Percentiles rank a stretch among this genome's conserved stretches.
phyloP scores from a whole-genome alignment of 805 yeast species.

The Ogataea sp. region DNA sequence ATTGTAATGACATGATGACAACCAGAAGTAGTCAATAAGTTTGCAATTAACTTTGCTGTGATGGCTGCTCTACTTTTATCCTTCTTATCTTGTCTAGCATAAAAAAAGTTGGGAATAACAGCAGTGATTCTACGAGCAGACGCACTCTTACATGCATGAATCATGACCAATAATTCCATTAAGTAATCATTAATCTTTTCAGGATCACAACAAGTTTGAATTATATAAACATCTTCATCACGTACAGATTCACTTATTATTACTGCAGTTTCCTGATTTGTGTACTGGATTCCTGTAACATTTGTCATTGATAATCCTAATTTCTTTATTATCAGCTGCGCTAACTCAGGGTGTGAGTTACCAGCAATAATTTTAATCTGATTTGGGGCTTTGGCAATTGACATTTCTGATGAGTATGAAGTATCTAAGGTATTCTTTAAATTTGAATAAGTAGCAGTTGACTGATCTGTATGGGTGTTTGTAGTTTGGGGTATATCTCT shows the following conservation, averaged over 20 bases:
- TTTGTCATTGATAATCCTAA: conserved; percentile 64
- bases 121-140: conserved; percentile 92
- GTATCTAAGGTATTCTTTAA: background rate
- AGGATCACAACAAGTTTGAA: conserved; percentile 81
- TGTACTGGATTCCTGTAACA: conserved; percentile 75
- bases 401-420: conserved; percentile 15
- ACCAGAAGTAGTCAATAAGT: conserved; percentile 87
- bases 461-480: too few species aligned
- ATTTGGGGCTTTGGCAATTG: conserved; percentile 28
- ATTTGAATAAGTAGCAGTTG: too few species aligned
- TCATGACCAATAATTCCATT: conserved; percentile 81
- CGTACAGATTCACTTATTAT: conserved; percentile 82
- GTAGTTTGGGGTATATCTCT: too few species aligned
- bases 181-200: conserved; percentile 70
- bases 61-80: conserved; percentile 96
- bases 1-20: conserved; percentile 92
- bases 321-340: conserved; percentile 59
- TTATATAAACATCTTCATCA: conserved; percentile 81
- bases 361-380: conserved; percentile 46
- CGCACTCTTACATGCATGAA: conserved; percentile 93
- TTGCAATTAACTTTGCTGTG: conserved; percentile 90
- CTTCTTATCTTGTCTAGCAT: conserved; percentile 95
- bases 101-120: conserved; percentile 91
- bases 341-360: conserved; percentile 80
- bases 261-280: conserved; percentile 85